Evolutionary conservation across 2,329 filamentous ascomycete species (phyloP).

Genomic region (Colletotrichum sansevieriae): DNA sequence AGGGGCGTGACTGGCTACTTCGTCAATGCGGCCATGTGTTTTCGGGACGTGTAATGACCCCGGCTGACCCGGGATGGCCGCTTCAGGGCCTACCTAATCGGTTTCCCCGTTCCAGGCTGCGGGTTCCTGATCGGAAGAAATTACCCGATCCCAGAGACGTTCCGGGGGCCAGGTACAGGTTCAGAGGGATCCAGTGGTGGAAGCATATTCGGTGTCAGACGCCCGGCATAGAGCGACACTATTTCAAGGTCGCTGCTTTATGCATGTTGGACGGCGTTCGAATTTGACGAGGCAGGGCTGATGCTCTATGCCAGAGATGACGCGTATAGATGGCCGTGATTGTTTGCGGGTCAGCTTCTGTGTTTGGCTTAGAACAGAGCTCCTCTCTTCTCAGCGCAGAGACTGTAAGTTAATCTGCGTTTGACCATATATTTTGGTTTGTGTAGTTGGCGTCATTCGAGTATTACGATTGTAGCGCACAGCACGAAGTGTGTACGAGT

Average conservation of each 20-base stretch:
- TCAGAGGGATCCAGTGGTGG: slow-evolving; percentile 1
- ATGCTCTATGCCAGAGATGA: slow-evolving; percentile 20
- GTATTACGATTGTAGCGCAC: no score
- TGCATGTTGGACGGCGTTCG: background rate
- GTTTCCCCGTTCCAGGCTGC: slow-evolving; percentile 7
- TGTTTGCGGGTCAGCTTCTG: background rate
- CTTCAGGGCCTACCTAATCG: background rate
- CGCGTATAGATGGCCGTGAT: background rate
- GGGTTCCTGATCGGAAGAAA: slow-evolving; percentile 19
- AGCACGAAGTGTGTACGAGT: no score
- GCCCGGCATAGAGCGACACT: slow-evolving; percentile 6
- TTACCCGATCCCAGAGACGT: background rate
- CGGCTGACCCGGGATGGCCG: slow-evolving; percentile 26
- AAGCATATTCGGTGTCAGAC: slow-evolving; percentile 27
- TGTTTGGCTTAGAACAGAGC: background rate
- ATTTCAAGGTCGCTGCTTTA: slow-evolving; percentile 12
- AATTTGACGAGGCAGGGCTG: slow-evolving; percentile 22
- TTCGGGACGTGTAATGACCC: slow-evolving; percentile 15
- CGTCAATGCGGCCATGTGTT: slow-evolving; percentile 30
- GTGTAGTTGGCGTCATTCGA: no score
- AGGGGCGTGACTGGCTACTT: slow-evolving; percentile 37
- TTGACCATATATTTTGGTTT: no score
- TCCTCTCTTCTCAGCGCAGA: background rate
- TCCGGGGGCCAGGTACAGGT: background rate
- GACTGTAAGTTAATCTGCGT: no score